phyloP scores from a whole-genome alignment of 352 stramenopile genomes.

The Globisporangium paroecandrum region DNA sequence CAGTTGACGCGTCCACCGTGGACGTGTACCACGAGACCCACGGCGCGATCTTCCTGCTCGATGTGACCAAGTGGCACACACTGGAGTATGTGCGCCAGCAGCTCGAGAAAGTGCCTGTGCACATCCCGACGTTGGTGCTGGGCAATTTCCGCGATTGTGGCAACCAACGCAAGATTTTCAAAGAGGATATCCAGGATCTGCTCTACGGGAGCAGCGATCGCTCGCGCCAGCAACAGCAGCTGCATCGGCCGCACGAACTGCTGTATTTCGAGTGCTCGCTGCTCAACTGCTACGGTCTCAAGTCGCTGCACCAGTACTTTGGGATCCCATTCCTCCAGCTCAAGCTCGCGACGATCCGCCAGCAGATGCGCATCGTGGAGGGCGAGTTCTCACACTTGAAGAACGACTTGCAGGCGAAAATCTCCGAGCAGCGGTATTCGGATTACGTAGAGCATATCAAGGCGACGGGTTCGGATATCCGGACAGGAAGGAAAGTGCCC shows the following conservation, averaged over 20 bases:
- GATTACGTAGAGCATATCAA: conserved; percentile 77
- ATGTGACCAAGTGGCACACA: conserved; percentile 77
- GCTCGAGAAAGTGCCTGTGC: conserved; percentile 61
- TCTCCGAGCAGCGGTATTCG: conserved; percentile 65
- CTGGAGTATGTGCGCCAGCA: conserved; percentile 81
- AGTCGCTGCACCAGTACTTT: conserved; percentile 84
- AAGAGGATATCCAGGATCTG: conserved; percentile 78
- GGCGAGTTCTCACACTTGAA: conserved; percentile 70
- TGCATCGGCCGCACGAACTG: conserved; percentile 53
- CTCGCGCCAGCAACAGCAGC: conserved; percentile 28
- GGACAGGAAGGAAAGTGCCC: conserved; percentile 45
- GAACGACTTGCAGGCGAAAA: conserved; percentile 66
- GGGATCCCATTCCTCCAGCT: conserved; percentile 81
- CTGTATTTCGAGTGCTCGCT: conserved; percentile 85
- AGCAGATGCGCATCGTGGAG: conserved; percentile 74
- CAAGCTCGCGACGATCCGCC: conserved; percentile 70
- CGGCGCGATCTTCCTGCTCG: conserved; percentile 85
- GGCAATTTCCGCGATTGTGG: conserved; percentile 79
- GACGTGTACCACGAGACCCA: conserved; percentile 90
- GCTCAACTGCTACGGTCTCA: conserved; percentile 81
- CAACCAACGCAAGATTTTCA: conserved; percentile 77
- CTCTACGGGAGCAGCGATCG: conserved; percentile 48
- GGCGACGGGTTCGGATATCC: conserved; percentile 65
- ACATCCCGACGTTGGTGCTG: conserved; percentile 79
- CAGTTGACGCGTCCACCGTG: conserved; percentile 80